Evolutionary conservation across 805 yeast species (phyloP).

Genomic region (fission yeast (Schizosaccharomyces pombe)): ASM294v3 CU329670.1:2149001-2149500

Average conservation of each 20-base stretch:
- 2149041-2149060: conserved; percentile 65
- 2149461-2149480: conserved; percentile 89
- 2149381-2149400: conserved; percentile 85
- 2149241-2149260: conserved; percentile 81
- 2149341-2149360: conserved; percentile 51
- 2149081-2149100: conserved; percentile 87
- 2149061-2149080: conserved; percentile 79
- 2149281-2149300: conserved; percentile 97
- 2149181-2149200: conserved; percentile 42
- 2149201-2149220: conserved; percentile 68
- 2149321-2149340: conserved; percentile 44
- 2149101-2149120: conserved; percentile 92
- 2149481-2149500: conserved; percentile 76
- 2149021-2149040: conserved; percentile 90
- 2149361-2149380: conserved; percentile 96
- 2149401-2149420: conserved; percentile 82
- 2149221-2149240: conserved; percentile 45
- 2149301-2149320: conserved; percentile 76
- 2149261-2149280: conserved; percentile 95
- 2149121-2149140: conserved; percentile 69
- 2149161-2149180: conserved; percentile 57
- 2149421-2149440: conserved; percentile 82
- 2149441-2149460: conserved; percentile 96
- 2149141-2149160: conserved; percentile 42
- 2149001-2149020: conserved; percentile 93